These are phyloP conservation scores for Gigaspora rosea DNA, from an alignment of 192 early-diverging fungal species.

Conservation along the genomic window DNA sequence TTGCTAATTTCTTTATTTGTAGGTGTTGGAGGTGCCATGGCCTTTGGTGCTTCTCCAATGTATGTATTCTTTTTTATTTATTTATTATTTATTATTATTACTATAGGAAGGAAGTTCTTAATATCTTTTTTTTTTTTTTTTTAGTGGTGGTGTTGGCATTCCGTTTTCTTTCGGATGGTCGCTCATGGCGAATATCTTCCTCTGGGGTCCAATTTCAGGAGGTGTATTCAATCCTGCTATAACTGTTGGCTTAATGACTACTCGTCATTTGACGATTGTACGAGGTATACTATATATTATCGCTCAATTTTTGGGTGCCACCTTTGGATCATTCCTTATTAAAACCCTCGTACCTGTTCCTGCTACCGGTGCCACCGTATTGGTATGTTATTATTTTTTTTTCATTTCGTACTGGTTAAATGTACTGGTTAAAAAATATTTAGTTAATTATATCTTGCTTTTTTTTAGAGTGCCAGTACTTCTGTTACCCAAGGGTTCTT, in stretches of 20 bases:
- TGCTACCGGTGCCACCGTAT: neutral
- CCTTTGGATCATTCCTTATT: constrained; percentile 37
- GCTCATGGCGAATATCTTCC: constrained; percentile 43
- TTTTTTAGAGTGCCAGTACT: neutral
- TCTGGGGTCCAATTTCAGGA: constrained; percentile 53
- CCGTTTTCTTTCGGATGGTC: constrained; percentile 47
- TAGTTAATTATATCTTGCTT: neutral
- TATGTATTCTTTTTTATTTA: no score
- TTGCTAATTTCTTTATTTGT: neutral
- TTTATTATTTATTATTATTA: no score
- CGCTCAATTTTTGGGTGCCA: constrained; percentile 55
- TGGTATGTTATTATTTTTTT: neutral
- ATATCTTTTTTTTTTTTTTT: neutral
- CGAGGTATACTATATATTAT: constrained; percentile 52
- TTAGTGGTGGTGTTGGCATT: constrained; percentile 25
- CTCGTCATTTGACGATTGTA: constrained; percentile 39
- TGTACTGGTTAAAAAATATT: neutral
- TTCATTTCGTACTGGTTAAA: neutral
- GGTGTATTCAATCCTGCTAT: constrained; percentile 64
- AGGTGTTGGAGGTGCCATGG: neutral
- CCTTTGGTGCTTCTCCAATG: neutral
- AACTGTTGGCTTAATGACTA: constrained; percentile 48
- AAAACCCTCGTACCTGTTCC: neutral
- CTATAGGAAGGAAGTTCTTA: no score
- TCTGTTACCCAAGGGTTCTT: constrained; percentile 14